Evolutionary conservation across 2,329 filamentous ascomycete species (phyloP).

Genomic region (Teratosphaeria gauchensis): DNA sequence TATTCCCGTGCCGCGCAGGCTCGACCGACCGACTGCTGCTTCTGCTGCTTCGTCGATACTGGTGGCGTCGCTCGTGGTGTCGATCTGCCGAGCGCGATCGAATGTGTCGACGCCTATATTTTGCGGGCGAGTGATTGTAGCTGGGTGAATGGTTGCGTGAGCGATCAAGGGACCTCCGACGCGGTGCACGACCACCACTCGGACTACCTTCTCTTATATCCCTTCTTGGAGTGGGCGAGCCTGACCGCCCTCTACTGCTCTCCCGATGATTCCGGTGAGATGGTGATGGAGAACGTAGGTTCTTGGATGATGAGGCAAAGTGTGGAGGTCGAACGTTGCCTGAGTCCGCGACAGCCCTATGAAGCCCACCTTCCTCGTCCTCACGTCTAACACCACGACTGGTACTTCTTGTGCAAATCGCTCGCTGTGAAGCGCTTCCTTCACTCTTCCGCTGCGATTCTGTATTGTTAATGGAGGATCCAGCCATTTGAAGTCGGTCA

Average conservation of each 20-base stretch:
- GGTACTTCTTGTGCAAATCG: slow-evolving; percentile 3
- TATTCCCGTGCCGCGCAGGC: slow-evolving; percentile 3
- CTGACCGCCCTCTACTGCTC: slow-evolving; percentile 3
- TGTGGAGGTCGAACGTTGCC: slow-evolving; percentile 9
- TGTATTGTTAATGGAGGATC: slow-evolving; percentile 5
- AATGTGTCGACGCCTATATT: slow-evolving; percentile 11
- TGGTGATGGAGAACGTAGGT: slow-evolving; percentile 2
- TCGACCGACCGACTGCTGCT: not conserved
- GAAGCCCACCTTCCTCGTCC: slow-evolving; percentile 1
- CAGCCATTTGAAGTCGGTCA: slow-evolving; percentile 11
- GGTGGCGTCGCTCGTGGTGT: slow-evolving; percentile 8
- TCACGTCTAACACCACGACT: slow-evolving; percentile 1
- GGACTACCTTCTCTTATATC: not conserved
- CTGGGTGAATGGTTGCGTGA: not conserved
- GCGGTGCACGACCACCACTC: not conserved
- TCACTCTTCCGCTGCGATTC: slow-evolving; percentile 4
- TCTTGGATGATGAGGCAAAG: slow-evolving; percentile 4
- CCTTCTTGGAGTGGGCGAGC: not conserved
- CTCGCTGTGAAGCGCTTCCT: slow-evolving; percentile 3
- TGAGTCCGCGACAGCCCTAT: slow-evolving; percentile 6
- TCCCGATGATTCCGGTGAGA: slow-evolving; percentile 1
- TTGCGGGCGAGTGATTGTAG: slow-evolving; percentile 8
- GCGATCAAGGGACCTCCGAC: not conserved
- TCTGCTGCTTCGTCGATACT: slow-evolving; percentile 28
- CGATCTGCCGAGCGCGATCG: slow-evolving; percentile 12